Conservation (phyloP, 1,284 basidiomycete genomes). For the Irpex lacteus region DNA sequence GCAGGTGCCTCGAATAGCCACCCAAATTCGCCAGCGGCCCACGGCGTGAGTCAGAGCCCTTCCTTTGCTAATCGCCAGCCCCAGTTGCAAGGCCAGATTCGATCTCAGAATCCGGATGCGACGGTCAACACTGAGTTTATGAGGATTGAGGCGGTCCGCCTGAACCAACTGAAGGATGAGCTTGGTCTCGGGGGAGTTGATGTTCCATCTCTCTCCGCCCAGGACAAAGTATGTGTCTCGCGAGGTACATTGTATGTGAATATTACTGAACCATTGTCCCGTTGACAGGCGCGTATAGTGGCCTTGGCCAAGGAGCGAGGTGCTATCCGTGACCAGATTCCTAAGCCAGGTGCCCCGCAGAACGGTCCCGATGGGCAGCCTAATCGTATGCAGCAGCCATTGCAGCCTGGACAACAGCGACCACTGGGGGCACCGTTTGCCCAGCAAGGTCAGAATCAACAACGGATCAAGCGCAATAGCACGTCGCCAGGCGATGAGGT, state of each 20-base stretch:
- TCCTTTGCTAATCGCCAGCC: slow-evolving; percentile 44
- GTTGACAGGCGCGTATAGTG: slow-evolving; percentile 33
- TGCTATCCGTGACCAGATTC: not conserved
- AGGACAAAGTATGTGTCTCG: slow-evolving; percentile 53
- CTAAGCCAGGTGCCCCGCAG: slow-evolving; percentile 14
- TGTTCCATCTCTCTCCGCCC: slow-evolving; percentile 34
- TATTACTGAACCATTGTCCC: slow-evolving; percentile 5
- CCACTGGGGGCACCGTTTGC: slow-evolving; percentile 20
- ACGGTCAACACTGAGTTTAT: slow-evolving; percentile 35
- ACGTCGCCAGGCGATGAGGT: slow-evolving; percentile 73
- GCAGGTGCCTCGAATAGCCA: slow-evolving; percentile 53
- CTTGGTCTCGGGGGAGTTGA: slow-evolving; percentile 51
- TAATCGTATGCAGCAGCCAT: not conserved
- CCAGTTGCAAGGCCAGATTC: not conserved
- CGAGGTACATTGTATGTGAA: slow-evolving; percentile 9
- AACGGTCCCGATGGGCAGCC: slow-evolving; percentile 13
- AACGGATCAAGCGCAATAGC: slow-evolving; percentile 57
- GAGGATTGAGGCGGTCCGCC: slow-evolving; percentile 28
- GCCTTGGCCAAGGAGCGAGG: slow-evolving; percentile 23
- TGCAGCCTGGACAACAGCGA: slow-evolving; percentile 8
- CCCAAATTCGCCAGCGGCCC: slow-evolving; percentile 47
- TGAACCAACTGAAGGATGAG: slow-evolving; percentile 43
- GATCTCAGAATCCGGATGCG: slow-evolving; percentile 12
- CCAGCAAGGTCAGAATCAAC: slow-evolving; percentile 27
- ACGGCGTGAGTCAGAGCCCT: slow-evolving; percentile 49